Evolutionary conservation across 257 asterid species (phyloP), one percentile per base, ranked within the genome.

Genomic region (Anisodus tanguticus): DNA sequence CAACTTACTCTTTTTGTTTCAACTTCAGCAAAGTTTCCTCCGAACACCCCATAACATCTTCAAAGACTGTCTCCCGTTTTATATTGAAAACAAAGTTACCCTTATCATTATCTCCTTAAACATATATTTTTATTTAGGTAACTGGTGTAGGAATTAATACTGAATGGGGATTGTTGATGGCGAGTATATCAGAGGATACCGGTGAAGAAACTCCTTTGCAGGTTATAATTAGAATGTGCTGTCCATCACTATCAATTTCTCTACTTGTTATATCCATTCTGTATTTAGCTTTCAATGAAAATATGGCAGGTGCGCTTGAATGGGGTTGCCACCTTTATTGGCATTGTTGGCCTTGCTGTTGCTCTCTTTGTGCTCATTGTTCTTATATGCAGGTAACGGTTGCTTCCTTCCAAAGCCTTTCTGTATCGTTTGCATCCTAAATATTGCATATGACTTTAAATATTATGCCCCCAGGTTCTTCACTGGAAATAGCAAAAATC

Each of bases 201-300:
- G 98, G 97, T 82, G 99, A 93, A 93, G 99, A 94, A 92, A 96
- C 98, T 77, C 99, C 98, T 13, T 87, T 96, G 89, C 99, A 96
- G 99, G 99, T 96, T 87, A 59, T 59, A 81, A 49, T 77, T 35
- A 31, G 63, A 77, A 77, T 22, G 43, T 63, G 90, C 39, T 77
- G 51, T 54, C 69, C 43, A 47, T 53, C 37, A 37, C 37, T n/a
- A 53, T 83, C 55, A 83, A 37, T 45, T 31, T 53, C 66, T 83
- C 43, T 53, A 37, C 69, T 67, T 37, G 74, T 15, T 67, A 31
- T 31, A 31, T 83, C 53, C 53, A n/a, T 26, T 51, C 41, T 82
- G 62, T 31, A 31, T 83, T 51, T 68, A 54, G 39, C 66, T 83
- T 69, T 37, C 51, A 53, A 83, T 83, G 37, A 35, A 39, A 77